A percentile compares a stretch with the other conserved stretches of the same genome.
phyloP scores from a whole-genome alignment of 2,329 filamentous ascomycete species.

The Calonectria leucothoes region DNA sequence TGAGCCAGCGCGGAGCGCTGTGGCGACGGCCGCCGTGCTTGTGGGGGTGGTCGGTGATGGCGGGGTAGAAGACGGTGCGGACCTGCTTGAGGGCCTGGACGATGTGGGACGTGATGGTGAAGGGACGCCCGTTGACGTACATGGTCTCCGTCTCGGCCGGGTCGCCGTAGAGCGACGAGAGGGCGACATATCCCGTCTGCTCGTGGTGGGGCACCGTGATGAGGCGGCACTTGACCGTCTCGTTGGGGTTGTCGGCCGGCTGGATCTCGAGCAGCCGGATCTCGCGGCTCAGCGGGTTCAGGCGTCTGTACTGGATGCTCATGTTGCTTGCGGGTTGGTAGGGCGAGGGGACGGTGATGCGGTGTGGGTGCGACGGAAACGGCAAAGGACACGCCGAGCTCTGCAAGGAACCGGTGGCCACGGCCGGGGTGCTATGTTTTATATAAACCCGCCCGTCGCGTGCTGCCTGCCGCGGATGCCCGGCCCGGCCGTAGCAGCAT shows the following conservation, averaged over 20 bases:
- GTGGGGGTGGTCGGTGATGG: slow-evolving; percentile 30
- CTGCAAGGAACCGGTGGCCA: background rate
- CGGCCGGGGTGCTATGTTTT: background rate
- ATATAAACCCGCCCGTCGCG: background rate
- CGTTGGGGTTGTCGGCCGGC: slow-evolving; percentile 39
- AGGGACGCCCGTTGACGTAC: slow-evolving; percentile 39
- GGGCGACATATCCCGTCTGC: slow-evolving; percentile 42
- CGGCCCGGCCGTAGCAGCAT: background rate
- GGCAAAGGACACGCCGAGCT: background rate
- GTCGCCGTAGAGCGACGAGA: slow-evolving; percentile 46
- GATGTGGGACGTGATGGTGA: slow-evolving; percentile 44
- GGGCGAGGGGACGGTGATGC: background rate
- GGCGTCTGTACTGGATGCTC: slow-evolving; percentile 25
- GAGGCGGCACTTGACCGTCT: slow-evolving; percentile 48
- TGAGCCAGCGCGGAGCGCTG: slow-evolving; percentile 28
- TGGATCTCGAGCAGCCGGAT: slow-evolving; percentile 49
- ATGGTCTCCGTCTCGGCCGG: slow-evolving; percentile 44
- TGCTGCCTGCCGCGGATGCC: background rate
- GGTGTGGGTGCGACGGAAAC: background rate
- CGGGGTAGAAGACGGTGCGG: slow-evolving; percentile 47
- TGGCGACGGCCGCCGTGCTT: slow-evolving; percentile 25
- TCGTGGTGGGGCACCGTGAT: slow-evolving; percentile 43
- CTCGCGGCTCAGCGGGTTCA: slow-evolving; percentile 35
- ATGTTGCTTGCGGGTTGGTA: background rate
- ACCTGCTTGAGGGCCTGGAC: slow-evolving; percentile 46